Base-by-base conservation (phyloP, 805 yeast species). In the Lachancea sp. region DNA sequence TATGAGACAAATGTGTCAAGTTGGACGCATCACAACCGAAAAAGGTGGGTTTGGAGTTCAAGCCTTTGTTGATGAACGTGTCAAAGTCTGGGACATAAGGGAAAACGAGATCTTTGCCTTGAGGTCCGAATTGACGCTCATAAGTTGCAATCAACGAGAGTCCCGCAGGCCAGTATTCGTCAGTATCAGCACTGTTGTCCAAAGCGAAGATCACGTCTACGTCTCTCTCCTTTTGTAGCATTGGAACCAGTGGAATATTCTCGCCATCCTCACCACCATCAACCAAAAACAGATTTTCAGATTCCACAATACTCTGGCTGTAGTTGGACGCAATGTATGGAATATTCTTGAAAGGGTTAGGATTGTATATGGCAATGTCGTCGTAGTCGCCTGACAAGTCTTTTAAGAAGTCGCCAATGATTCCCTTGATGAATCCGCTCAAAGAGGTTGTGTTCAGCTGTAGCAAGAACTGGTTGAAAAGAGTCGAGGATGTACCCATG, bases 11-110 rank as follows among this genome's bases (percentile, higher is more conserved):
- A 16, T 63, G 68, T 12, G 89, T 77, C 58, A 81, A 66, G 58
- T 85, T 84, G 1, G 66, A 54, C 4, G 85, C 73, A 56, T 84
- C 75, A 63, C 96, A 87, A 27, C 96, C 96, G 59, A 88, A 88
- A 68, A 87, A 88, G 0, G 82, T 72, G 37, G 96, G 95, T 47
- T 68, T 73, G 13, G 80, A 69, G 20, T 86, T 82, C 51, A 86
- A 70, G 49, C 84, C 82, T 50, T 69, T 56, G 49, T 74, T 73
- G 29, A 77, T 59, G 61, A 87, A 84, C 0, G 89, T 75, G 39
- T 72, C 65, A 30, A 59, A 65, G 58, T 80, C 90, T 11, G 95
- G 95, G 45, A 88, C 91, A 54, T 84, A 78, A 11, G 95, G 95
- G 73, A 84, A 85, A 3, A 82, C 69, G 27, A 85, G 77, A 42